Evolutionary conservation across 805 yeast species (phyloP).

Genomic region (Limtongozyma cylindracea): DNA sequence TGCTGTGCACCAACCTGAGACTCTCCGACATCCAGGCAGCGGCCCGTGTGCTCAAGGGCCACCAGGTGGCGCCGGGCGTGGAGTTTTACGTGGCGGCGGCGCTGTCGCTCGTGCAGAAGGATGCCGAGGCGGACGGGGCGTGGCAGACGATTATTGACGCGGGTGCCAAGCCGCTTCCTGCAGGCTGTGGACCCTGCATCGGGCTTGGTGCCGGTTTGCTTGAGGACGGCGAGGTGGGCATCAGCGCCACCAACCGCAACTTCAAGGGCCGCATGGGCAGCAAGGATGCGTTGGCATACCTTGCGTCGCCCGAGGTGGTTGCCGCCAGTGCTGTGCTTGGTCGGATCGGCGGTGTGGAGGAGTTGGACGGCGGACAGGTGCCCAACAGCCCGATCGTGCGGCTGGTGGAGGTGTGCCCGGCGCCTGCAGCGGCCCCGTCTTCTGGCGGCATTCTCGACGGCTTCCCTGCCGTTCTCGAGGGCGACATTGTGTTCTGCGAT

Average conservation of each 20-base stretch:
- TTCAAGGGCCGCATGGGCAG: constrained; percentile 99
- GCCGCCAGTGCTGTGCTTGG: constrained; percentile 97
- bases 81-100: constrained; percentile 97
- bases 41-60: constrained; percentile 64
- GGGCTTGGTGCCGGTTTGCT: constrained; percentile 89
- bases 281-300: constrained; percentile 81
- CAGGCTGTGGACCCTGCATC: constrained; percentile 99
- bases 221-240: constrained; percentile 93
- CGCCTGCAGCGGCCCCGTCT: constrained; percentile 6
- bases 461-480: constrained; percentile 72
- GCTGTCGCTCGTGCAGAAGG: constrained; percentile 74
- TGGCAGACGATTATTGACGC: constrained; percentile 81
- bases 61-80: constrained; percentile 68
- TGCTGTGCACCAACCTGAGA: constrained; percentile 94
- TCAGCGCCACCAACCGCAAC: constrained; percentile 94
- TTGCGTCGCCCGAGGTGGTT: constrained; percentile 94
- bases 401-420: constrained; percentile 7
- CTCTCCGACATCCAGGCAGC: constrained; percentile 86
- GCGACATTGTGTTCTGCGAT: constrained; percentile 86
- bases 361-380: constrained; percentile 26
- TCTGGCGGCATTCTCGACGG: constrained; percentile 66
- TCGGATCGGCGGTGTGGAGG: constrained; percentile 79
- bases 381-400: constrained; percentile 15
- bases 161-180: constrained; percentile 87
- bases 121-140: constrained; percentile 77